These are phyloP conservation scores for Saccharomycopsis sp. DNA, from an alignment of 805 yeast species.

Conservation along the genomic window DNA sequence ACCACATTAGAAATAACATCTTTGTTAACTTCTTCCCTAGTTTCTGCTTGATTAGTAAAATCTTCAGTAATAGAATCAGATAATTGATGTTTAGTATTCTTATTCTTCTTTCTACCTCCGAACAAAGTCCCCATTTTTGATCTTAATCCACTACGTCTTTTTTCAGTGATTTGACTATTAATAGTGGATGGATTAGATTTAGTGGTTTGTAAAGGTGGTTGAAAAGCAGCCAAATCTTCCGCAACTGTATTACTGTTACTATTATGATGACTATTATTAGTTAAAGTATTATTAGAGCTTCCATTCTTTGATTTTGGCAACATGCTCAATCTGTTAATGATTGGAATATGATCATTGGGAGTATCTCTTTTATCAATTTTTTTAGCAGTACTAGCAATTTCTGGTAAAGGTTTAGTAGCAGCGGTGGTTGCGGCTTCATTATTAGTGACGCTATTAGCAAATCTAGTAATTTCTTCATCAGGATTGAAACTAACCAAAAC, in stretches of 20 bases:
- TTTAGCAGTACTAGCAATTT: background rate
- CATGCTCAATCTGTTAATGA: no score
- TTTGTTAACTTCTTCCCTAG: conserved; percentile 2
- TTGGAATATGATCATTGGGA: background rate
- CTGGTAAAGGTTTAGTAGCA: background rate
- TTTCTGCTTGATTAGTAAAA: background rate
- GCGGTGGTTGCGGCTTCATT: background rate
- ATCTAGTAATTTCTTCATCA: conserved; percentile 16
- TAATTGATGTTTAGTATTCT: conserved; percentile 12
- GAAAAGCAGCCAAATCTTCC: background rate
- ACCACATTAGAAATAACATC: conserved; percentile 16
- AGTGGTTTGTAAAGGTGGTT: conserved; percentile 11
- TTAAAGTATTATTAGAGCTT: no score
- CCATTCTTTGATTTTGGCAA: no score
- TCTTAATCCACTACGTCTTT: conserved; percentile 34
- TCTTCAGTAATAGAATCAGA: conserved; percentile 4
- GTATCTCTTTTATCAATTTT: background rate
- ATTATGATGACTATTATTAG: background rate
- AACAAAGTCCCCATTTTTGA: conserved; percentile 71
- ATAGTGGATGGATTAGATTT: conserved; percentile 14
- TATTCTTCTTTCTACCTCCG: conserved; percentile 43
- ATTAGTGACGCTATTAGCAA: conserved; percentile 5
- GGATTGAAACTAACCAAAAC: conserved; percentile 16
- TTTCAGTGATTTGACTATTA: conserved; percentile 15
- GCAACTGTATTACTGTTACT: background rate